Evolutionary conservation across 768 basidiomycete genomes (phyloP).

Genomic region (Asterophora parasitica): DNA sequence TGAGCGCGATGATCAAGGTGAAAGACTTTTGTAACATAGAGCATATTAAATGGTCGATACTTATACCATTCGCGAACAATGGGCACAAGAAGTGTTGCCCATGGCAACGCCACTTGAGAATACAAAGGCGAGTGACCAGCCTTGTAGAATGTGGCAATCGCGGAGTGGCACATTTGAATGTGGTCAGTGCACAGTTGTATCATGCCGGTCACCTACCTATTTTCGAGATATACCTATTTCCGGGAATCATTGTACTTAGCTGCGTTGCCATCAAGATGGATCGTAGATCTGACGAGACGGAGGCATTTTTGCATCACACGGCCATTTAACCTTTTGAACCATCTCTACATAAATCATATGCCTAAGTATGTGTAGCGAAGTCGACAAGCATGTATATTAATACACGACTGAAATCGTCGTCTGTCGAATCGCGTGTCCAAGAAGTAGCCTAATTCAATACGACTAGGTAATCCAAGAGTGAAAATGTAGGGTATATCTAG

Average conservation of each 20-base stretch:
- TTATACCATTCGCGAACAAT: constrained; percentile 5
- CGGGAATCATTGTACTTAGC: constrained; percentile 9
- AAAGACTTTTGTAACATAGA: background rate
- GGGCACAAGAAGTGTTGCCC: background rate
- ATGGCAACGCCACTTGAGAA: constrained; percentile 1
- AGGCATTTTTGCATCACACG: constrained; percentile 24
- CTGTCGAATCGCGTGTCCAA: background rate
- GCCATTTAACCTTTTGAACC: constrained; percentile 22
- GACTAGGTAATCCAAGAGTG: background rate
- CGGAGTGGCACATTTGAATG: too few species aligned
- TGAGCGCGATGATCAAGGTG: background rate
- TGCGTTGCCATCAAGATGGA: background rate
- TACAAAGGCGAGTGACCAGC: background rate
- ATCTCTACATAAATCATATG: background rate
- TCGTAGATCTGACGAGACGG: constrained; percentile 19
- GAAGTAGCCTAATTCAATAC: background rate
- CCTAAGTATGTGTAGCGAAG: background rate
- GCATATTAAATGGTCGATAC: background rate
- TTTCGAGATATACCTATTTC: background rate
- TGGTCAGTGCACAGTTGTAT: background rate
- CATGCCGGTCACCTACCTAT: constrained; percentile 6
- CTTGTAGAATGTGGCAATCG: background rate
- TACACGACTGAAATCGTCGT: too few species aligned
- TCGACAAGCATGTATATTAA: background rate
- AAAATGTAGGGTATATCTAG: constrained; percentile 17